Base-by-base conservation (phyloP, 192 early-diverging fungal genomes). In the Coemansia sp. region DNA sequence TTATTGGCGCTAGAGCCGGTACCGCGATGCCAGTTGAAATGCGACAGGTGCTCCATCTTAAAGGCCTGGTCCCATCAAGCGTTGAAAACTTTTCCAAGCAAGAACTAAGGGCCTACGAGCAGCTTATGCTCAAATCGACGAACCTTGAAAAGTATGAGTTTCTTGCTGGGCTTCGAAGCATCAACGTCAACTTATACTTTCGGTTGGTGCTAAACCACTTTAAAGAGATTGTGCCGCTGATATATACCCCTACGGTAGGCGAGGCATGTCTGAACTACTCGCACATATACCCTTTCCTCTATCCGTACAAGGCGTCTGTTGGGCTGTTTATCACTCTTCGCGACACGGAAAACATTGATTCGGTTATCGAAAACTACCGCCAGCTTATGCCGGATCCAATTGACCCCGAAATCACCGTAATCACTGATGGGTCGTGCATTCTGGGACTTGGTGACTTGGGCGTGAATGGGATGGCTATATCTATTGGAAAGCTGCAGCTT, bases 391-490 rank as follows among this genome's bases (percentile, higher is more conserved):
- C 78, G 10, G 79, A 86, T 14, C 54, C 69, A 3, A 53, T 82
- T 5, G 77, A 75, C 7, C 86, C 86, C 2, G 81, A 92, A 44
- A 94, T 96, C 46, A 80, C 85, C 15, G 94, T 96, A 15, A 88
- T 96, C 34, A 91, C 92, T 0, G 94, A 96, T 64, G 92, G 94
- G 9, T 89, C 86, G 19, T 80, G 91, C 35, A 92, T 96, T 55
- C 79, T 96, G 15, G 94, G 94, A n/a, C 75, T 94, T 5, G 94
- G 94, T 17, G 93, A 95, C 64, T 77, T 92, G 23, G 94, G 93
- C 48, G 81, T 94, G 23, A 90, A 89, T 52, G 94, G 94, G 10
- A 90, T 93, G 84, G 90, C 88, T 15, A 96, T 96, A 53, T 87
- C 90, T n/a, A 85, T 93, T 25, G 92, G 91, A 46, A 96, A 94